Evolutionary conservation across 2,329 filamentous ascomycete genomes (phyloP), one percentile per base, ranked within the genome.

Genomic region (Venturia aucupariae): DNA sequence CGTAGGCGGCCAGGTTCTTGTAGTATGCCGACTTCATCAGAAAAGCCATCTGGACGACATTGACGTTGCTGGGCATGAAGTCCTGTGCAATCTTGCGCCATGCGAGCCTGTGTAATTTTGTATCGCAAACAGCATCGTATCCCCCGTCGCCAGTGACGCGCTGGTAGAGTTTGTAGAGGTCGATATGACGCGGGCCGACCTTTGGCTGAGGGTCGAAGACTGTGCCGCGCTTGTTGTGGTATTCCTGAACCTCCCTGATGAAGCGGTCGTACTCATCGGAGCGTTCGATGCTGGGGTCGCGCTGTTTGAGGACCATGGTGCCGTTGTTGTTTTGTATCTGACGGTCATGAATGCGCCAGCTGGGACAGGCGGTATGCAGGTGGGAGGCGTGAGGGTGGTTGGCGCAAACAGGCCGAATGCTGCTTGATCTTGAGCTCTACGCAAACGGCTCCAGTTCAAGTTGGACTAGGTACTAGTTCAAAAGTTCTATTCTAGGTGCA

Each of bases 1-100:
- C 92, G 75, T 89, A 96, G 1, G 92, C 91, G 79, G 89, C 88
- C 55, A 96, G 83, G 71, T 93, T 91, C 75, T 91, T 92, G 80
- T 95, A 95, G 78, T 94, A 96, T 67, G 89, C 86, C 64, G 89
- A 88, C 78, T 96, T 96, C 64, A 96, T 80, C 66, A 89, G 84
- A 76, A 95, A 96, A 17, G 90, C 91, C 66, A 91, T 86, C n/a
- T 90, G 90, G 7, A 90, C 84, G 66, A 90, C 86, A 72, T 93
- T 92, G 70, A 84, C 82, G 64, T 86, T 86, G 71, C 86, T 86
- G 67, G 92, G 84, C 61, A 90, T 85, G 65, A 96, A 87, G 70
- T 92, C 87, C 63, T 86, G 82, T 15, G 88, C 90, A 70, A 96
- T 83, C 70, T 86, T 86, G 68, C 90, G 85, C 92, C 92, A 96